A percentile compares a stretch with the other conserved stretches of the same genome.
Evolutionary conservation across 768 basidiomycete genomes (phyloP).

Genomic region (Tubosaeta brunneosetosa): DNA sequence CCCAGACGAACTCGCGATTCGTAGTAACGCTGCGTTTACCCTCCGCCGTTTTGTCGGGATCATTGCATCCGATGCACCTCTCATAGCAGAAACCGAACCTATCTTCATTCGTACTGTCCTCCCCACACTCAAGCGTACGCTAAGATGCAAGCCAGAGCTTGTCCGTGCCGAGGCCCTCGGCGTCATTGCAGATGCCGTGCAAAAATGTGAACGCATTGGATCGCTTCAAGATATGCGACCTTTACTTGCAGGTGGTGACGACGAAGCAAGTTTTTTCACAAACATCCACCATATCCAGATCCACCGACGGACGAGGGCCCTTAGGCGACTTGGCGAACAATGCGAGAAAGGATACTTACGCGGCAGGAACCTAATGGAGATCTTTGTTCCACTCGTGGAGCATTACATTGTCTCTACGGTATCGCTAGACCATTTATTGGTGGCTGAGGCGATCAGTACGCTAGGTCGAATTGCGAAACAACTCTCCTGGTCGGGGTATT

Average conservation of each 20-base stretch:
- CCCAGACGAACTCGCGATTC: conserved; percentile 78
- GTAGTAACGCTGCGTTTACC: conserved; percentile 72
- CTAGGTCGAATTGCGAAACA: conserved; percentile 74
- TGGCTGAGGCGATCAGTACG: conserved; percentile 82
- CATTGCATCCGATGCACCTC: conserved; percentile 29
- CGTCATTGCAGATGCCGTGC: conserved; percentile 73
- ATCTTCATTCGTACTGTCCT: conserved; percentile 63
- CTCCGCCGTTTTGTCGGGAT: conserved; percentile 76
- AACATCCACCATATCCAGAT: conserved; percentile 93
- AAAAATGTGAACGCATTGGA: conserved; percentile 52
- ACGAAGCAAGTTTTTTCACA: conserved; percentile 95
- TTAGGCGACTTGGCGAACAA: conserved; percentile 78
- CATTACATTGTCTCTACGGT: conserved; percentile 67
- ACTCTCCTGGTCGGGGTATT: conserved; percentile 82
- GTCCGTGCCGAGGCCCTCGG: conserved; percentile 82
- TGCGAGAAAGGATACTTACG: conserved; percentile 62
- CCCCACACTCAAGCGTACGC: conserved; percentile 73
- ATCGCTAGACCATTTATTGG: conserved; percentile 75
- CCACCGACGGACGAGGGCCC: conserved; percentile 82
- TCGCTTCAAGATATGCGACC: conserved; percentile 75
- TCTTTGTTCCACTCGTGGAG: conserved; percentile 83
- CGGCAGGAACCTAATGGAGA: conserved; percentile 66
- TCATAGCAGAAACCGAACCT: conserved; percentile 42
- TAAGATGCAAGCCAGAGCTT: conserved; percentile 77
- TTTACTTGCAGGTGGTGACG: conserved; percentile 81